These are phyloP conservation scores for Metschnikowia sp. DNA, from an alignment of 805 yeast species.

Conservation along the genomic window DNA sequence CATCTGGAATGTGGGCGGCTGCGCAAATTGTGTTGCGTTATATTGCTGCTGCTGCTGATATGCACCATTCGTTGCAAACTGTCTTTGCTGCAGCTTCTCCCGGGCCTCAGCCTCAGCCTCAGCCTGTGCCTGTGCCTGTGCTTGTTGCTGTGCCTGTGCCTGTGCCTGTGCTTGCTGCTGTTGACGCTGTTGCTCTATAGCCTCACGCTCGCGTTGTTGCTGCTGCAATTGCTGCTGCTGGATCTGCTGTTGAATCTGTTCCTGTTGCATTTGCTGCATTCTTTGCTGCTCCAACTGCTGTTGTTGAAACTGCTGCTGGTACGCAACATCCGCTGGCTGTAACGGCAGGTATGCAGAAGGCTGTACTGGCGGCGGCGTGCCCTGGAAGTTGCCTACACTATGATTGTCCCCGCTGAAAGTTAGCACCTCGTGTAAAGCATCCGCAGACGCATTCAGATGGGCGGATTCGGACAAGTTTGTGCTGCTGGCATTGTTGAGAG, in stretches of 20 bases:
- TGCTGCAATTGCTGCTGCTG: slow-evolving; percentile 12
- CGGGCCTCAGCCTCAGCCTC: neutral
- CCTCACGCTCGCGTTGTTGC: slow-evolving; percentile 13
- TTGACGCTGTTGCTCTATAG: slow-evolving; percentile 11
- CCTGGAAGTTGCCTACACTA: slow-evolving; percentile 8
- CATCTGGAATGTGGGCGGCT: slow-evolving; percentile 12
- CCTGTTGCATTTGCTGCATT: slow-evolving; percentile 23
- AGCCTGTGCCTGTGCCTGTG: too few species aligned
- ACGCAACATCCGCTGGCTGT: slow-evolving; percentile 1
- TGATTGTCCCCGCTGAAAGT: slow-evolving; percentile 4
- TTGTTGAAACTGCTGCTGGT: slow-evolving; percentile 3
- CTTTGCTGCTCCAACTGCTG: slow-evolving; percentile 24
- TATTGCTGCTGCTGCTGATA: slow-evolving; percentile 5
- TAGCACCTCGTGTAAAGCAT: slow-evolving; percentile 9
- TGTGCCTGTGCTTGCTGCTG: slow-evolving; percentile 16
- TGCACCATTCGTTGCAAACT: slow-evolving; percentile 8
- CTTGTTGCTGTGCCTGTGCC: slow-evolving; percentile 1
- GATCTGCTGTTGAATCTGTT: slow-evolving; percentile 18
- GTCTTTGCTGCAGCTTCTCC: slow-evolving; percentile 9
- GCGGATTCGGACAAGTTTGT: slow-evolving; percentile 39
- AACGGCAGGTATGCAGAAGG: slow-evolving; percentile 7
- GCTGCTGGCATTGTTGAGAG: slow-evolving; percentile 36
- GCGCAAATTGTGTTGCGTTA: slow-evolving; percentile 12
- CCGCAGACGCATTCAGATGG: slow-evolving; percentile 16
- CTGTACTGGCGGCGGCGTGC: slow-evolving; percentile 7